phyloP scores from a whole-genome alignment of 345 rosid species.

The Eucalyptus curtisii region DNA sequence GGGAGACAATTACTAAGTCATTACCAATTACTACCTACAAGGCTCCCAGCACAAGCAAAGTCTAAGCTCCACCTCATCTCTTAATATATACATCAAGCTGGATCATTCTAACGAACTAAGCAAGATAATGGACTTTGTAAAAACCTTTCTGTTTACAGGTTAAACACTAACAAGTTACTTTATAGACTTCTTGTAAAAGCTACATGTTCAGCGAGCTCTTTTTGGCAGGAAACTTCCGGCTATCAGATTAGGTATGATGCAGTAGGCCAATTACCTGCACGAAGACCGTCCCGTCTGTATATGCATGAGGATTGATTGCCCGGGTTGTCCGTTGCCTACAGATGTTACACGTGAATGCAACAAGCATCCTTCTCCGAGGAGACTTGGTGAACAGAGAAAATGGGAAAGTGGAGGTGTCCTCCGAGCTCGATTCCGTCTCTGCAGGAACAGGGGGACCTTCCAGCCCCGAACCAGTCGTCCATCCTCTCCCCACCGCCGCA shows the following conservation, averaged over 20 bases:
- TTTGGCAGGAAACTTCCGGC: neutral
- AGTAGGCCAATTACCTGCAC: slow-evolving; percentile 47
- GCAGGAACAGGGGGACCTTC: slow-evolving; percentile 77
- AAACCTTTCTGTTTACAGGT: neutral
- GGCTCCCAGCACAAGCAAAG: neutral
- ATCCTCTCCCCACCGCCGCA: slow-evolving; percentile 74
- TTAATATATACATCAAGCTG: neutral
- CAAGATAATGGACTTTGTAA: neutral
- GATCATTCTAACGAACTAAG: neutral
- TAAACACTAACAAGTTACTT: neutral
- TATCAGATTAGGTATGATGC: neutral
- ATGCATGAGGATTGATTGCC: slow-evolving; percentile 88
- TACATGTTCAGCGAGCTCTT: neutral
- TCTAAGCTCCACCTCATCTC: neutral
- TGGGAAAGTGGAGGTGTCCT: slow-evolving; percentile 66
- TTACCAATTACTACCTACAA: neutral
- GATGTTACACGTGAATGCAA: slow-evolving; percentile 85
- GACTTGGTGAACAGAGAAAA: slow-evolving; percentile 92
- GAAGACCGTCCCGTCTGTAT: slow-evolving; percentile 87
- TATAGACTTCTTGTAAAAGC: neutral
- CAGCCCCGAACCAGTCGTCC: slow-evolving; percentile 96
- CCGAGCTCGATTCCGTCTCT: slow-evolving; percentile 21
- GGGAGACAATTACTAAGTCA: neutral
- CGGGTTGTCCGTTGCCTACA: slow-evolving; percentile 90
- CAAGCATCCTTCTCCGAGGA: slow-evolving; percentile 88